Base-by-base conservation (phyloP, 805 yeast species). In the Candida maesae region DNA sequence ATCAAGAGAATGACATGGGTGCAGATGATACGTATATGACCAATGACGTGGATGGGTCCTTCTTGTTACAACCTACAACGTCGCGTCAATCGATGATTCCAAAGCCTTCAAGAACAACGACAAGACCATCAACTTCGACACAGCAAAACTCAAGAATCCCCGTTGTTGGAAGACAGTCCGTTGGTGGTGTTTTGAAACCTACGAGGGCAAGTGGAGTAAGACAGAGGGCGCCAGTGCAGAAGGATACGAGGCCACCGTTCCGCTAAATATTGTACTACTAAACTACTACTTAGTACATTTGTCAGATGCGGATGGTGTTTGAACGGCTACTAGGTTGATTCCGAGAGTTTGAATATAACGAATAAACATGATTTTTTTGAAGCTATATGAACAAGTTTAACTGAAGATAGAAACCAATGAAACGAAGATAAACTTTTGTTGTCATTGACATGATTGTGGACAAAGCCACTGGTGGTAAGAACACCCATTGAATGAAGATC, bases 1-100 rank as follows among this genome's bases (percentile, higher is more conserved):
- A 35, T 11, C 41, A 41, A n/a, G 50, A n/a, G n/a, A n/a, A n/a
- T n/a, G n/a, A 47, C 14, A 5, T 3, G 10, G 24, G 10, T 10
- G 33, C 21, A 2, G 44, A 49, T 25, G 64, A 63, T 8, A 60
- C 64, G 0, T 61, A 61, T 31, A 41, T 60, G 53, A 59, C 65
- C 3, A 55, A 59, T 39, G 63, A 60, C 32, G 60, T 50, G 6
- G 60, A 55, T 38, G 59, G 56, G 3, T 57, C 64, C 6, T 62
- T 62, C 39, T 35, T 62, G 3, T 48, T 46, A 9, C 52, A 56
- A 28, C 66, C 66, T 15, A 46, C 42, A 7, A 10, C 24, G 10
- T 10, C 10, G 10, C 24, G 10, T 8, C 24, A 21, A 21, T 10
- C 24, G 24, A 10, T 10, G 10, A 10, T 10, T 21, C 24, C 7